Evolutionary conservation across 768 basidiomycete species (phyloP).

Genomic region (Leucosporidium creatinivorum): DNA sequence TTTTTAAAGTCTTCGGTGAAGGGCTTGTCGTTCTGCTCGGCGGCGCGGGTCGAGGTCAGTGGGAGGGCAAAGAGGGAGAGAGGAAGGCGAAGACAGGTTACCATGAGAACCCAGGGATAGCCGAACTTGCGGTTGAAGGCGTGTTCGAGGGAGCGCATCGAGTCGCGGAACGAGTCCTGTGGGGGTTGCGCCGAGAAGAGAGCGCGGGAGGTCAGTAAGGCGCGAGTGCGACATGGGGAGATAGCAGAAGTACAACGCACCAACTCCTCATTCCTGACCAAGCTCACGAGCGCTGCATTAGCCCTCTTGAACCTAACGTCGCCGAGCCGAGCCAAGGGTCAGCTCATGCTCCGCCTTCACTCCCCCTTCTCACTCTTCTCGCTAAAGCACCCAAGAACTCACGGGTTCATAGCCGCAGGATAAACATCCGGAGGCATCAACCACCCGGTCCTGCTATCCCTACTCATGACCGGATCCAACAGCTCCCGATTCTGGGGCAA

Average conservation of each 20-base stretch:
- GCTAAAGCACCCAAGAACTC: too few species aligned
- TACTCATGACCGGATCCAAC: slow-evolving; percentile 18
- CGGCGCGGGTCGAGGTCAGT: slow-evolving; percentile 53
- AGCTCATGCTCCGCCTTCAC: too few species aligned
- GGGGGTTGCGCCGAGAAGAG: background rate
- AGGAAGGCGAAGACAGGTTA: too few species aligned
- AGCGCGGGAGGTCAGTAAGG: background rate
- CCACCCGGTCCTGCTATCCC: slow-evolving; percentile 15
- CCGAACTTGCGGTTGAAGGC: slow-evolving; percentile 70
- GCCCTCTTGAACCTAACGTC: slow-evolving; percentile 29
- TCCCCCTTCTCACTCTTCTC: too few species aligned
- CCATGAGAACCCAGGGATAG: slow-evolving; percentile 44
- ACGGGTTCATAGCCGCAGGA: slow-evolving; percentile 33
- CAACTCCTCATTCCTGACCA: slow-evolving; percentile 33
- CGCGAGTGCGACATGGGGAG: background rate
- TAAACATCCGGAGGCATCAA: slow-evolving; percentile 32
- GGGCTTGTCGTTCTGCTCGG: slow-evolving; percentile 73
- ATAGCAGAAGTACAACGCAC: slow-evolving; percentile 9
- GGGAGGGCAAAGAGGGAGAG: background rate
- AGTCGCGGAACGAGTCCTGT: too few species aligned
- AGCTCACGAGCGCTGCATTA: slow-evolving; percentile 32
- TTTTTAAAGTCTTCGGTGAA: slow-evolving; percentile 67
- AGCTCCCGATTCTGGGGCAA: slow-evolving; percentile 19
- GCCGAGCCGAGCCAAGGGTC: too few species aligned
- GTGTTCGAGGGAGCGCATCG: slow-evolving; percentile 70